Base-by-base conservation (phyloP, 2,329 filamentous ascomycete genomes). In the Fusarium caatingaense region DNA sequence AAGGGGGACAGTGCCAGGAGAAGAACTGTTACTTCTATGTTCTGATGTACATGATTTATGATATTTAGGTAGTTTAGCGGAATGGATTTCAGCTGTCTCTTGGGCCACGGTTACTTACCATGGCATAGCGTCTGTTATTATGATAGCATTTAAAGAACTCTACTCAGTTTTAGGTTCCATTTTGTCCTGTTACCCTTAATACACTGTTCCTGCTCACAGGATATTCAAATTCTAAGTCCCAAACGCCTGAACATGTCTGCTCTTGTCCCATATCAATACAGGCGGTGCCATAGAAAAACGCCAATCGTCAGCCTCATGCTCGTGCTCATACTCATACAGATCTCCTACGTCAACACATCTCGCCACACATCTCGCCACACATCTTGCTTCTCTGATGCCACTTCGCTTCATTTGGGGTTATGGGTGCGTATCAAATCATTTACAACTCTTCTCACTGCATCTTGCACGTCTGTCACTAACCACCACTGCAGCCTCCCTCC, bases 381-480 rank as follows among this genome's bases (percentile, higher is more conserved):
- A 34, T 55, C 57, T 64, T 64, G 59, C 50, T 56, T 56, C 55
- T 25, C 49, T 73, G 57, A 64, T 71, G 64, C 73, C 72, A 69
- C 69, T 69, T 72, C 65, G 71, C 69, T 74, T 74, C 74, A 68
- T 71, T 73, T 75, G 54, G 64, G 51, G 60, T 66, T 62, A 61
- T 70, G 65, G 61, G 69, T 73, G 68, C 72, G 68, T 74, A 74
- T 74, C 72, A 74, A 74, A 72, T 76, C 75, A 71, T 74, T 68
- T 76, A 77, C 74, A 76, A 73, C 75, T 74, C 71, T 74, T 72
- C 73, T 65, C 72, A 72, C 73, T 73, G 64, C 74, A 72, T 68
- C 73, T 66, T 76, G 72, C 73, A 68, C 62, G 55, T 76, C 71
- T 72, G 71, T 74, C 69, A 69, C 72, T 60, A 69, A 60, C 60